Base-by-base conservation (phyloP, 129 eudicot species). In the Ambrosia artemisiifolia region DNA sequence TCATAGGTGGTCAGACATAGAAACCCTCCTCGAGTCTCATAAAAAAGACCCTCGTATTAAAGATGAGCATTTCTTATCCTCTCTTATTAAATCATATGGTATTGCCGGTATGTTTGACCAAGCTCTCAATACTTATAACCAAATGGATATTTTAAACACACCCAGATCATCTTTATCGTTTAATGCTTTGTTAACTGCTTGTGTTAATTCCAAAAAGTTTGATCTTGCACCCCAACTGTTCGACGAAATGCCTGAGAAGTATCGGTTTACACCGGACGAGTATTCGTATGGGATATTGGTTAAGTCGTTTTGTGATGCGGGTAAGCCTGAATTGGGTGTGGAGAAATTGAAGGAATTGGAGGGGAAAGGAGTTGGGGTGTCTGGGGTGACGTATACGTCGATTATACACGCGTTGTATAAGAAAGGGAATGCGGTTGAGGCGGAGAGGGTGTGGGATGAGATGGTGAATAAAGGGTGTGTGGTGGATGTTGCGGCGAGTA, bases 51-150 rank as follows among this genome's bases (percentile, higher is more conserved):
- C 95, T 57, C 82, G 90, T 46, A 76, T 90, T 47, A 86, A 80
- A 6, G 77, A 86, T 10, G 97, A 94, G 57, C 82, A 77, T n/a
- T 94, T 75, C 42, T 38, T 94, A 3, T 82, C 91, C 0, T 79
- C 92, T 16, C 84, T 94, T 40, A 90, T 94, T 33, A 78, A 87
- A 69, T 94, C 92, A 0, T 94, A 94, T 59, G 96, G 98, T 7
- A 43, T 75, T 33, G 98, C 88, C 0, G 96, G 96, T 12, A 94
- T 94, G 98, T 85, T 83, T 43, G 86, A 84, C 35, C 83, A 88
- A 3, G 96, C 98, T 24, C 78, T 87, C 64, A 75, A 72, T 1
- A 90, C 95, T 2, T 94, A 84, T 43, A 44, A 81, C 34, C 83
- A 87, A 24, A 94, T 94, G 96, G 91, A 87, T 18, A 62, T 78